phyloP scores from a whole-genome alignment of 352 stramenopile species.

The Salisapilia sapeloensis region DNA sequence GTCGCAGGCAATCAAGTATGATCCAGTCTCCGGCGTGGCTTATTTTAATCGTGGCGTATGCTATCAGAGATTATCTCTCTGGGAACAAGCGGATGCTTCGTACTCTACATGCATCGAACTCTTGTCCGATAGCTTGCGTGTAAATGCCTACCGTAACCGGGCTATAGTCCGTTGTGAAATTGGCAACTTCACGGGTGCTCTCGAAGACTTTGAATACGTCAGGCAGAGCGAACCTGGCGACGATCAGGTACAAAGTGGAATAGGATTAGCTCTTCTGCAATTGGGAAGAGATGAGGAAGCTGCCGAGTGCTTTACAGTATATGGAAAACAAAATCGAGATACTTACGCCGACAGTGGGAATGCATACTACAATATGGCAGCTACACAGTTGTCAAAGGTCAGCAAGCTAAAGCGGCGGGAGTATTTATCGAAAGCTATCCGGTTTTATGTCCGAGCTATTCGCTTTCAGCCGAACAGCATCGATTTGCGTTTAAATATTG shows the following conservation, averaged over 20 bases:
- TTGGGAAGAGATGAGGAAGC: slow-evolving; percentile 51
- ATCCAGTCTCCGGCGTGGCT: slow-evolving; percentile 13
- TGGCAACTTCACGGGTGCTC: slow-evolving; percentile 23
- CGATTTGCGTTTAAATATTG: slow-evolving; percentile 46
- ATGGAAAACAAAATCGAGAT: slow-evolving; percentile 35
- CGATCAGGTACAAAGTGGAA: slow-evolving; percentile 38
- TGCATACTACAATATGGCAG: slow-evolving; percentile 53
- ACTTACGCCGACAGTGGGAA: slow-evolving; percentile 62
- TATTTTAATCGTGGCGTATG: slow-evolving; percentile 53
- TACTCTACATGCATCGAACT: slow-evolving; percentile 33
- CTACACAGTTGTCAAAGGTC: slow-evolving; percentile 10
- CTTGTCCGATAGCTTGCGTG: slow-evolving; percentile 12
- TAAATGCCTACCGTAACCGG: slow-evolving; percentile 46
- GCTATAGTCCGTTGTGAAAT: slow-evolving; percentile 44
- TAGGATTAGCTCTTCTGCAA: slow-evolving; percentile 52
- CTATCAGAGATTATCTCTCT: slow-evolving; percentile 56
- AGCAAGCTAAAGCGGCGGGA: slow-evolving; percentile 15
- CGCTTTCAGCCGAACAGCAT: slow-evolving; percentile 42
- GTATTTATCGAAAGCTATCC: slow-evolving; percentile 28
- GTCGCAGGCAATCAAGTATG: slow-evolving; percentile 29
- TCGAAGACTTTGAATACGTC: slow-evolving; percentile 50
- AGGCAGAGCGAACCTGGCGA: slow-evolving; percentile 47
- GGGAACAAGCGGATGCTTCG: slow-evolving; percentile 39
- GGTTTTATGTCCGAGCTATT: slow-evolving; percentile 48
- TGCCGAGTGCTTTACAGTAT: slow-evolving; percentile 36